A percentile compares a stretch with the other conserved stretches of the same genome.
These are phyloP conservation scores for Neoboletus magnificus DNA, from an alignment of 768 basidiomycete species.

Conservation along the genomic window DNA sequence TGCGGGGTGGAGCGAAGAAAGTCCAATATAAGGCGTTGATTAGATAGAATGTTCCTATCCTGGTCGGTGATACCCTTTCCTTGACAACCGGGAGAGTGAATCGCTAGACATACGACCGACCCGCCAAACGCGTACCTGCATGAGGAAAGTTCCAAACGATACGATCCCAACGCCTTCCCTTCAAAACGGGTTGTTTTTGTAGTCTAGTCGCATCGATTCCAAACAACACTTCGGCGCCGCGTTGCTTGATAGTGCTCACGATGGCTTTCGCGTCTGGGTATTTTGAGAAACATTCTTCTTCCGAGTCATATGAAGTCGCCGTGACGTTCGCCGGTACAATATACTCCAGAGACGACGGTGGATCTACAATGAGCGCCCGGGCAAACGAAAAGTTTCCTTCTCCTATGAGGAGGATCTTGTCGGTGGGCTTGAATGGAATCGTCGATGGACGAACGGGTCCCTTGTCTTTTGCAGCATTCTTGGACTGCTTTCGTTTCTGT, in stretches of 20 bases:
- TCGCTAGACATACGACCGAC: neutral
- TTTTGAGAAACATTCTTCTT: constrained; percentile 73
- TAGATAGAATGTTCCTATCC: constrained; percentile 87
- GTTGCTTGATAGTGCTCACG: constrained; percentile 49
- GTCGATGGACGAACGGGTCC: constrained; percentile 39
- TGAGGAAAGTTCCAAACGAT: constrained; percentile 98
- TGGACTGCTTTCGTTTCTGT: constrained; percentile 38
- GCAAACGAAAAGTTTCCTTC: constrained; percentile 97
- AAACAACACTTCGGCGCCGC: constrained; percentile 73
- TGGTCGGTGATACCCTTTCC: constrained; percentile 91
- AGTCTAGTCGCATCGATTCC: constrained; percentile 81
- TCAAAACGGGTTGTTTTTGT: constrained; percentile 54
- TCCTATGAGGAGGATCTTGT: constrained; percentile 76
- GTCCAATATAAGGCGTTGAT: constrained; percentile 78
- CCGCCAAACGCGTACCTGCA: constrained; percentile 57
- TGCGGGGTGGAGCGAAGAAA: constrained; percentile 75
- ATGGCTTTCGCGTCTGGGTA: constrained; percentile 71
- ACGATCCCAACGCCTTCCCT: constrained; percentile 65
- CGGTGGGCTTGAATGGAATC: constrained; percentile 61
- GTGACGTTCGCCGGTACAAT: constrained; percentile 67
- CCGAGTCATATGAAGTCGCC: constrained; percentile 83
- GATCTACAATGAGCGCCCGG: constrained; percentile 58
- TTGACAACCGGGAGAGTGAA: constrained; percentile 26
- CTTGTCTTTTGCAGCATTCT: constrained; percentile 37
- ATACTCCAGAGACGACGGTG: constrained; percentile 43